A percentile compares a stretch with the other conserved stretches of the same genome.
These are phyloP conservation scores for Brettanomyces custersianus DNA, from an alignment of 805 yeast species.

Conservation along the genomic window DNA sequence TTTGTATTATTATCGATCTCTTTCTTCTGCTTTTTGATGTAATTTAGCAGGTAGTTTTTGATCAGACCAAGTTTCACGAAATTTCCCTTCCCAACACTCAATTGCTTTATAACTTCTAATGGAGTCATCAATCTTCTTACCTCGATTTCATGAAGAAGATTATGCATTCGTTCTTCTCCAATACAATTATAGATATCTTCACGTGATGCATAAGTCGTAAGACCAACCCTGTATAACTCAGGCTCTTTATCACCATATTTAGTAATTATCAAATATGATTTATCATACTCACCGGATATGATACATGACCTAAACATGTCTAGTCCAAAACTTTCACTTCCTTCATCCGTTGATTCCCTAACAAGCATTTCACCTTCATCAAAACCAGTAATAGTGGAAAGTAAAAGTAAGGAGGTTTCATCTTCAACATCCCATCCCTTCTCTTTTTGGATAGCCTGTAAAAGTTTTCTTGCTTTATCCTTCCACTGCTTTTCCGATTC, in stretches of 20 bases:
- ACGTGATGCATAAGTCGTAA: slow-evolving; percentile 53
- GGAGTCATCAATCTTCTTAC: slow-evolving; percentile 53
- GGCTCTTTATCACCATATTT: slow-evolving; percentile 56
- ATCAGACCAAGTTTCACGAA: slow-evolving; percentile 55
- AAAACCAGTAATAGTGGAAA: slow-evolving; percentile 50
- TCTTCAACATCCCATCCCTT: slow-evolving; percentile 40
- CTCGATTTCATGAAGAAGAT: slow-evolving; percentile 46
- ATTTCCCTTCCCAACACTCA: slow-evolving; percentile 48
- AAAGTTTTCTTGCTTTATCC: slow-evolving; percentile 48
- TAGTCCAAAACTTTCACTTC: slow-evolving; percentile 34
- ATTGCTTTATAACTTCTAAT: slow-evolving; percentile 63
- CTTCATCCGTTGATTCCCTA: slow-evolving; percentile 22
- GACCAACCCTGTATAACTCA: slow-evolving; percentile 55
- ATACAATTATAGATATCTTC: slow-evolving; percentile 41
- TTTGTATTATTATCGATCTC: slow-evolving; percentile 64
- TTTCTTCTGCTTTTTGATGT: slow-evolving; percentile 46
- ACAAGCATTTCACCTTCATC: slow-evolving; percentile 38
- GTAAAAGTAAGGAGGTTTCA: slow-evolving; percentile 41
- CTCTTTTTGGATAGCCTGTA: slow-evolving; percentile 26
- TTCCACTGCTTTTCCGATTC: slow-evolving; percentile 43
- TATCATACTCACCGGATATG: slow-evolving; percentile 46
- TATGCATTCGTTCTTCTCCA: slow-evolving; percentile 39
- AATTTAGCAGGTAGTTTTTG: slow-evolving; percentile 55
- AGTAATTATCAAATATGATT: slow-evolving; percentile 47
- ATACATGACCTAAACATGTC: slow-evolving; percentile 61